Base-by-base conservation (phyloP, 331 rosid genomes). In the Saraca asoca region DNA sequence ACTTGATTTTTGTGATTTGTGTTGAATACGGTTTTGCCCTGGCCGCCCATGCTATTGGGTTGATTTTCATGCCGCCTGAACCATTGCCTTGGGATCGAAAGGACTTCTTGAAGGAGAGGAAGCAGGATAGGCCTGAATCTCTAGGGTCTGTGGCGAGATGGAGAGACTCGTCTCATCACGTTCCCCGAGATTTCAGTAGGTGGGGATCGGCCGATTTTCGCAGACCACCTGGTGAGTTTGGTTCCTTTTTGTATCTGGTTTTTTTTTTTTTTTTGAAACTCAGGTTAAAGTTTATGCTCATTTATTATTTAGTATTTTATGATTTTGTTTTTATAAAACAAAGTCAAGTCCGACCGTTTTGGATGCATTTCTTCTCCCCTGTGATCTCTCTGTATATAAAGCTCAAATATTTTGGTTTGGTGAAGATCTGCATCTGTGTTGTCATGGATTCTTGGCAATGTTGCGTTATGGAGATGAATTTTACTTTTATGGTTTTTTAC, bases 1-100 rank as follows among this genome's bases (percentile, higher is more conserved):
- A 44, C 38, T 70, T 65, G 70, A 9, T 13, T 16, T 7, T 24
- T 13, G 67, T 48, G 64, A 2, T 55, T 52, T 49, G 78, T 51
- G 57, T 71, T 69, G 79, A 66, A 55, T 76, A 31, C 57, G 71
- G 78, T 68, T 69, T 43, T 56, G 5, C 60, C 51, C 80, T 66
- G 78, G 84, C 71, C 68, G 92, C 93, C 90, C 84, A 88, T 88
- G 95, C 95, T 71, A 75, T 88, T 86, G 71, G 31, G 81, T 75
- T 81, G 84, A 53, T 80, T 79, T 94, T 86, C 87, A 95, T 95
- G 99, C 99, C 97, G 97, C 97, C 95, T 7, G 99, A 95, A 82
- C 93, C 97, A 61, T 68, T 95, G 73, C 92, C 96, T 72, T 90
- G 93, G 89, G 97, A 95, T 79, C 96, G 99, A 77, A 95, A 95